phyloP scores from a whole-genome alignment of 1,139 yeast species.

The Kluyveromyces marxianus region DNA sequence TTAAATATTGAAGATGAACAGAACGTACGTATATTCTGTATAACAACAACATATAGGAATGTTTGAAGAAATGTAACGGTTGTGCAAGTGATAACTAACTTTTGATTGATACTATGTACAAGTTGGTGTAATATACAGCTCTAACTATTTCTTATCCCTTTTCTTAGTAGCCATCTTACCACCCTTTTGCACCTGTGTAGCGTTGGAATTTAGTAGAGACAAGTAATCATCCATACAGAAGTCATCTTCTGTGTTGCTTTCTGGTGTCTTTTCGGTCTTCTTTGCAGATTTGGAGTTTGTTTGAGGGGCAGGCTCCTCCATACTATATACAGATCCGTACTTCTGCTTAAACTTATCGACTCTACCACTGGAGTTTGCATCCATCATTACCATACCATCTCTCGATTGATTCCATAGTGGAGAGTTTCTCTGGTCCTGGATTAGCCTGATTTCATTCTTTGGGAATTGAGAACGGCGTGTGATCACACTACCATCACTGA shows the following conservation, averaged over 20 bases:
- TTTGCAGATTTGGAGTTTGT: slow-evolving; percentile 13
- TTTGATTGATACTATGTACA: background rate
- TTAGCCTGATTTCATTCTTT: slow-evolving; percentile 72
- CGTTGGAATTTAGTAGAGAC: slow-evolving; percentile 56
- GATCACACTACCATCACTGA: slow-evolving; percentile 89
- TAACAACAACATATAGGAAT: too few relatives aligned
- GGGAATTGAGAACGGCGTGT: slow-evolving; percentile 82
- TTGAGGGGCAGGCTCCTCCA: slow-evolving; percentile 20
- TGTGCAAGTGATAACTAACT: too few relatives aligned
- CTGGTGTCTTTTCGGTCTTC: slow-evolving; percentile 10
- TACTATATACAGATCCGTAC: slow-evolving; percentile 47
- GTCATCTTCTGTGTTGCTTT: slow-evolving; percentile 19
- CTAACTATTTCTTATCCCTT: slow-evolving; percentile 34
- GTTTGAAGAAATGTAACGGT: too few relatives aligned
- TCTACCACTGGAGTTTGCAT: slow-evolving; percentile 79
- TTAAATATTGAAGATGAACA: background rate
- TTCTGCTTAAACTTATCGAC: slow-evolving; percentile 77
- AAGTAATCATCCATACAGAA: slow-evolving; percentile 46
- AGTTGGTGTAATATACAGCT: background rate
- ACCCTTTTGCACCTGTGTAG: slow-evolving; percentile 50
- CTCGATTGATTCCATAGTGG: slow-evolving; percentile 84
- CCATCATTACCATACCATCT: slow-evolving; percentile 65
- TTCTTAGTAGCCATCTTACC: slow-evolving; percentile 56
- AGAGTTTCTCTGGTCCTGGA: slow-evolving; percentile 81
- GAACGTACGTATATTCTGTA: too few relatives aligned